Evolutionary conservation across 225 moss, liverwort and hornwort genomes (phyloP).

Genomic region (Lunularia cruciata): DNA sequence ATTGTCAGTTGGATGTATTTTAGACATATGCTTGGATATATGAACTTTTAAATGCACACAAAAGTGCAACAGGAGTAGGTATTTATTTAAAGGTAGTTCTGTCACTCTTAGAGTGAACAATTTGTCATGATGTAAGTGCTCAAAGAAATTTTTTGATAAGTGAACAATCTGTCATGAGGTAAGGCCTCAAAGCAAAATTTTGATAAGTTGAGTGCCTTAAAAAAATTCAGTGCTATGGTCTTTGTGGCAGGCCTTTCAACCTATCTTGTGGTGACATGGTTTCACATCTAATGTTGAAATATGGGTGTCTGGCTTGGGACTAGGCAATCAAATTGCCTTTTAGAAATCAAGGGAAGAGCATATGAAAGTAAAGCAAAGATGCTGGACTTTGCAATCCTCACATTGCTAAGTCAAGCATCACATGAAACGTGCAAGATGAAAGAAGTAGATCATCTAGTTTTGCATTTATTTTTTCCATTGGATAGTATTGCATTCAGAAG

Average conservation of each 20-base stretch:
- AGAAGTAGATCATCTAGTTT: constrained; percentile 9
- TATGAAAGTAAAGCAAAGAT: constrained; percentile 6
- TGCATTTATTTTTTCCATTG: neutral
- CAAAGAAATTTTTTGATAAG: too few relatives aligned
- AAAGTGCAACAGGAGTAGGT: constrained; percentile 4
- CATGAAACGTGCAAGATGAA: constrained; percentile 3
- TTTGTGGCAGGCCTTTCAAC: constrained; percentile 9
- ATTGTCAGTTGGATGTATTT: neutral
- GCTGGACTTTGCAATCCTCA: too few relatives aligned
- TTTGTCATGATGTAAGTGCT: too few relatives aligned
- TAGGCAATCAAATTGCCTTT: neutral
- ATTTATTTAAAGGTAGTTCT: neutral
- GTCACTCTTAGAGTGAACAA: constrained; percentile 8
- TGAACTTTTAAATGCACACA: constrained; percentile 5
- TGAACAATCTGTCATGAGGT: too few relatives aligned
- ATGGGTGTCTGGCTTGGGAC: neutral
- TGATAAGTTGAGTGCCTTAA: constrained; percentile 17
- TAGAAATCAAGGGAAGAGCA: constrained; percentile 11
- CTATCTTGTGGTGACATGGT: constrained; percentile 3
- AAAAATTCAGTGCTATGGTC: constrained; percentile 14
- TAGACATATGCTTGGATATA: constrained; percentile 4
- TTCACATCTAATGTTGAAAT: constrained; percentile 5
- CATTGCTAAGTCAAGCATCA: neutral
- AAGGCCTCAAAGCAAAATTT: constrained; percentile 3
- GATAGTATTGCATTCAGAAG: neutral